Base-by-base conservation (phyloP, 2,329 filamentous ascomycete species). In the Cordyceps pruinosa region DNA sequence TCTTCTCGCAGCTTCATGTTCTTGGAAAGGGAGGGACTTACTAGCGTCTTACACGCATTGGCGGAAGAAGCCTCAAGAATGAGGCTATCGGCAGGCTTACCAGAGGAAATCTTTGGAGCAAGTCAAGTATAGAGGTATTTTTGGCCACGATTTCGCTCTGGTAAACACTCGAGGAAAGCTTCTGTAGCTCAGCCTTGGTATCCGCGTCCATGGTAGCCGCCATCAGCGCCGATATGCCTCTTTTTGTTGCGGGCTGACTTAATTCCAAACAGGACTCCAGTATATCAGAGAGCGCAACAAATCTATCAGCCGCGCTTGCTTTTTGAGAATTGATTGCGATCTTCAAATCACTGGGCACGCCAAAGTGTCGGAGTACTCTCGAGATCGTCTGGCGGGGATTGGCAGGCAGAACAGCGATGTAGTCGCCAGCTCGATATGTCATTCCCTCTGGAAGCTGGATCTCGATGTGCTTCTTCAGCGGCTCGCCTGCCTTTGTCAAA, bases 1-100 rank as follows among this genome's bases (percentile, higher is more conserved):
- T n/a, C n/a, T n/a, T n/a, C n/a, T n/a, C n/a, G n/a, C n/a, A n/a
- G n/a, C n/a, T n/a, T n/a, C n/a, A n/a, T n/a, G n/a, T n/a, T n/a
- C n/a, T n/a, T n/a, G n/a, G n/a, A n/a, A n/a, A n/a, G n/a, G n/a
- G n/a, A n/a, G n/a, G n/a, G n/a, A n/a, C n/a, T n/a, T 91, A 91
- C 68, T 89, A 86, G n/a, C 88, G 81, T n/a, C n/a, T n/a, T 39
- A 89, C 78, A 28, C 88, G 84, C 84, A 94, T 89, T 0, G 88
- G 86, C 2, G 87, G 87, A 1, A 91, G 79, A 77, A 90, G 86
- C 34, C 78, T 77, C 8, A 94, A 76, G 73, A 88, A 93, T 19
- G 81, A 72, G 4, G 79, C 79, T 25, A 94, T 78, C 0, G 87
- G 78, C 0, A 93, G 70, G 3, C 79, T 71, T 32, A 88, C 75